A percentile compares a stretch with the other conserved stretches of the same genome.
Conservation (phyloP, 2,329 filamentous ascomycete species). For the Calonectria fujianensis region DNA sequence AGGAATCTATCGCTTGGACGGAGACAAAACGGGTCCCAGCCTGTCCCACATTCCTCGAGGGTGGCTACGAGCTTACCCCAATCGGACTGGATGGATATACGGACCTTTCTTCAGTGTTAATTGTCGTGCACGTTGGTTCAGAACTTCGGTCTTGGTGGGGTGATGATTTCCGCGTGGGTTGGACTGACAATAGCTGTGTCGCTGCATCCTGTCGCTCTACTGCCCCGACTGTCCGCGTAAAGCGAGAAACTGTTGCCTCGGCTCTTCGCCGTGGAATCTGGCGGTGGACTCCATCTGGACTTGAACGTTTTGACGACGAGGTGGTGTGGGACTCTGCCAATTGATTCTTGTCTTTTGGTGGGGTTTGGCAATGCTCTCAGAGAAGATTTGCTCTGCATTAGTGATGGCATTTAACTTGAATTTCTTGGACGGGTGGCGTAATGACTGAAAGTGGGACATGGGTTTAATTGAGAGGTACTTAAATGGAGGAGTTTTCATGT, state of each 20-base stretch:
- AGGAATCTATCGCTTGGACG: constrained; percentile 63
- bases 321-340: constrained; percentile 56
- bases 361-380: constrained; percentile 53
- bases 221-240: constrained; percentile 53
- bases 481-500: constrained; percentile 53
- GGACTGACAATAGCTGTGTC: constrained; percentile 64
- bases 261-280: constrained; percentile 59
- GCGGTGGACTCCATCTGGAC: constrained; percentile 59
- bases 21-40: constrained; percentile 63
- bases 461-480: constrained; percentile 56
- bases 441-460: constrained; percentile 55
- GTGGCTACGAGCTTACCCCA: constrained; percentile 59
- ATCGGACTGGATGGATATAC: constrained; percentile 62
- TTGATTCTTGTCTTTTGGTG: constrained; percentile 48
- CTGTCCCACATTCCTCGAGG: constrained; percentile 59
- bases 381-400: constrained; percentile 56
- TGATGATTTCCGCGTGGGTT: constrained; percentile 64
- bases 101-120: constrained; percentile 63
- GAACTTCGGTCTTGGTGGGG: constrained; percentile 65
- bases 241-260: constrained; percentile 58
- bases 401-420: constrained; percentile 58
- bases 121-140: constrained; percentile 61
- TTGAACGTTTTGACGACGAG: constrained; percentile 58
- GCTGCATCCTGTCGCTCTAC: constrained; percentile 60
- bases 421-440: constrained; percentile 61